Evolutionary conservation across 495 filamentous ascomycete species (phyloP), one percentile per base, ranked within the genome.

Genomic region (Glonium stellatum): DNA sequence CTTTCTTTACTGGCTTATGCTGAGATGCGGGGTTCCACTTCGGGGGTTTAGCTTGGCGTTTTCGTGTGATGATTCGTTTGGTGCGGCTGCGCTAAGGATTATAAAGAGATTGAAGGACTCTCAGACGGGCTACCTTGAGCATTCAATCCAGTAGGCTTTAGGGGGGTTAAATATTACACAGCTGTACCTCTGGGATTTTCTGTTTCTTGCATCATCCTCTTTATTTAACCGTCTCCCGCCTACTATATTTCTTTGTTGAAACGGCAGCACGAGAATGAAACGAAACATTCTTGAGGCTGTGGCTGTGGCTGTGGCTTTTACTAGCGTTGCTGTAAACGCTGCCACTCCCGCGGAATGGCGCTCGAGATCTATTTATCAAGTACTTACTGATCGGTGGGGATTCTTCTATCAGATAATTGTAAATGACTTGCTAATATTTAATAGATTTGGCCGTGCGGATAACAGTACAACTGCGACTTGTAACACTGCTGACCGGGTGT

Each of bases 361-460:
- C 19, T 55, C 46, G 21, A 46, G 58, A 39, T 57, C 63, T 13
- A 65, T 65, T 11, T 65, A 65, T 35, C 63, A 65, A 42, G 13
- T 65, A 0, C 63, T 65, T 11, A 65, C 63, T 44, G 63, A 65
- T 61, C 58, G 63, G 63, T 65, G 50, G 15, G 18, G 19, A 34
- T 8, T 10, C 5, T 35, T 21, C 27, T 41, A 5, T 37, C 22
- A 44, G 25, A 6, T 2, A 53, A 10, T 21, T 3, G 1, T 1
- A 9, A 21, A 42, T 1, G 47, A 1, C 11, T n/a, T 2, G n/a
- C 18, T 46, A 50, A 23, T 53, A 18, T 39, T 21, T 41, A 2
- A 19, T 34, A 65, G 89, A 11, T 86, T 92, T 62, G 87, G 83
- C 19, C 82, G 83, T 19, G 80, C 82, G 13, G 78, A 89, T 71